These are phyloP conservation scores for Colletotrichum lupini DNA, from an alignment of 2,329 filamentous ascomycete genomes.

Conservation along the genomic window DNA sequence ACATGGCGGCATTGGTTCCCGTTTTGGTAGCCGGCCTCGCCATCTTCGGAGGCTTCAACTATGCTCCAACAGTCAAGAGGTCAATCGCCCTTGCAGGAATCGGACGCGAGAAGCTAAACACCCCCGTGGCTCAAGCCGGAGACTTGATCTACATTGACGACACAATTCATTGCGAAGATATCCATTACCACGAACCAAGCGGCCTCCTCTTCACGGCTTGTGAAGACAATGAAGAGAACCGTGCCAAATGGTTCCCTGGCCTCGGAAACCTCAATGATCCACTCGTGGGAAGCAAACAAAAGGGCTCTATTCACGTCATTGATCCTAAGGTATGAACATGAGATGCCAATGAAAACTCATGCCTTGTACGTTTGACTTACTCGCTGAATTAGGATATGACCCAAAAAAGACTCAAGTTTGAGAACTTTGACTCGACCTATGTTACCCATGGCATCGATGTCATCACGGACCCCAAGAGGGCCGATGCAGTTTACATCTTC, in stretches of 20 bases:
- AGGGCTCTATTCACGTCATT: constrained; percentile 62
- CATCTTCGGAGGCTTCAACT: constrained; percentile 22
- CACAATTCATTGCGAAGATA: constrained; percentile 68
- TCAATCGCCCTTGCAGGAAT: constrained; percentile 39
- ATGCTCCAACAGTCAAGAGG: constrained; percentile 7
- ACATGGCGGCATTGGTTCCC: constrained; percentile 21
- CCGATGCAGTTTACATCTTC: constrained; percentile 65
- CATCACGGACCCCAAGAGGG: constrained; percentile 56
- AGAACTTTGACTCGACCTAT: constrained; percentile 64
- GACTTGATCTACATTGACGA: constrained; percentile 58
- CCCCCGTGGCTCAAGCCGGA: constrained; percentile 34
- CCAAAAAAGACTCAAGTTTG: constrained; percentile 53
- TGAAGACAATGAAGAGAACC: constrained; percentile 51
- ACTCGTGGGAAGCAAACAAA: constrained; percentile 46
- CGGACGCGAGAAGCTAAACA: constrained; percentile 40
- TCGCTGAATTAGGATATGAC: constrained; percentile 41
- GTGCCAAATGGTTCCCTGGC: constrained; percentile 65
- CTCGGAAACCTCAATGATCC: constrained; percentile 54
- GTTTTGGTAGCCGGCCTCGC: constrained; percentile 24
- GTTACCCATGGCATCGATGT: constrained; percentile 71
- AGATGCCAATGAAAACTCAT: rapidly evolving
- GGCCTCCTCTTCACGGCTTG: constrained; percentile 67
- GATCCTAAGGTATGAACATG: constrained; percentile 59
- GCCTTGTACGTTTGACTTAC: too few relatives aligned
- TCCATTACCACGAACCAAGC: constrained; percentile 64